These are phyloP conservation scores for Cudoniella acicularis DNA, from an alignment of 495 filamentous ascomycete species.

Conservation along the genomic window DNA sequence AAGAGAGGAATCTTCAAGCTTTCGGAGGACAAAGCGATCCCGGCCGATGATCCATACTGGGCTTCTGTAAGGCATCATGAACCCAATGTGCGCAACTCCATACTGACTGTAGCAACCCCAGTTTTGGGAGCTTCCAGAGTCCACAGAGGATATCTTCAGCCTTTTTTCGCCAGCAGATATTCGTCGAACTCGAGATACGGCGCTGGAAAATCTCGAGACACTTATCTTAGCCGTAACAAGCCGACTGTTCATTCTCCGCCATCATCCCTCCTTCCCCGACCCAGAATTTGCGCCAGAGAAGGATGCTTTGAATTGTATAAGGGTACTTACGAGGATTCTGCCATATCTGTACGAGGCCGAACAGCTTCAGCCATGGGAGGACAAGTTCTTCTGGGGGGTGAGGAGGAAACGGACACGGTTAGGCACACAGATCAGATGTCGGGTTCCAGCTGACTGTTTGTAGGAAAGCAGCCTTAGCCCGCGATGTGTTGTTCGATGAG, in stretches of 20 bases:
- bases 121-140: slow-evolving; percentile 99
- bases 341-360: slow-evolving; percentile 94
- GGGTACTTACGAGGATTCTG: slow-evolving; percentile 84
- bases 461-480: slow-evolving; percentile 48
- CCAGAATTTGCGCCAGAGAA: slow-evolving; percentile 83
- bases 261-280: slow-evolving; percentile 88
- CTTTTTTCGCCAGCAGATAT: slow-evolving; percentile 94
- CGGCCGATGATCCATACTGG: slow-evolving; percentile 90
- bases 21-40: slow-evolving; percentile 84
- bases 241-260: slow-evolving; percentile 74
- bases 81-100: neutral
- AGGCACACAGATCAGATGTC: slow-evolving; percentile 38
- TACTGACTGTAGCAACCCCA: slow-evolving; percentile 33
- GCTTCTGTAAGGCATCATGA: slow-evolving; percentile 60
- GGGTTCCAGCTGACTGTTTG: slow-evolving; percentile 31
- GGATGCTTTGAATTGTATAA: slow-evolving; percentile 90
- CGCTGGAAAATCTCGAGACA: slow-evolving; percentile 87
- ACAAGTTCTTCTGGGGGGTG: slow-evolving; percentile 85
- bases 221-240: slow-evolving; percentile 78
- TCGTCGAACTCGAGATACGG: slow-evolving; percentile 80
- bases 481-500: slow-evolving; percentile 86
- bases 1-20: slow-evolving; percentile 98
- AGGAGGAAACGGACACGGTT: slow-evolving; percentile 53
- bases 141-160: slow-evolving; percentile 92
- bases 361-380: slow-evolving; percentile 80